Evolutionary conservation across 768 basidiomycete species (phyloP), one percentile per base, ranked within the genome.

Genomic region (Pleurotus tuber-regium): DNA sequence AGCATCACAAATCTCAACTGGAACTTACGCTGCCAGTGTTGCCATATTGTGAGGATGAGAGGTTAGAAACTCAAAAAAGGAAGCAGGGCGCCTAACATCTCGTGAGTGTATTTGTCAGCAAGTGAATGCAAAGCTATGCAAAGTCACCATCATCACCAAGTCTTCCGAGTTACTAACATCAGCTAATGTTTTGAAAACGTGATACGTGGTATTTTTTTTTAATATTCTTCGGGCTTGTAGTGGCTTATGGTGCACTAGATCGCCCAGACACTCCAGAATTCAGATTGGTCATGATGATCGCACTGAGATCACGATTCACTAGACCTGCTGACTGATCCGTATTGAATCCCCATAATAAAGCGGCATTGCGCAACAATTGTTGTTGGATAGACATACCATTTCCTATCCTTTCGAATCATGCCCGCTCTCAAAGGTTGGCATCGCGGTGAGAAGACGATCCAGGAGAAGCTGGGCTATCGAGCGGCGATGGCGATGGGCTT

Each of bases 1-100:
- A 39, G 53, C n/a, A 14, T 9, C 11, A 4, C 24, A 21, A 24
- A 6, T 30, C 2, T 7, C 16, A 51, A 5, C 21, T 19, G 26
- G 44, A 14, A 82, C 88, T 64, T 66, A 91, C 90, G 83, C 80
- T 65, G 90, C 86, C 49, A 93, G 78, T 58, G 83, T 61, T 50
- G 74, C 71, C 75, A 77, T 65, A 6, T 21, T 19, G 31, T 26
- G 18, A 31, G 31, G 46, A 48, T 36, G 29, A 48, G 46, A 18
- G 46, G 30, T 35, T 9, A 16, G 46, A 33, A 23, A 25, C 5
- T 42, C 41, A 24, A 11, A 6, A 48, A 35, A 24, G 19, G 19
- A 48, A 31, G 30, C 19, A 19, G 46, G 25, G 8, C 43, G 16
- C 43, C 18, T 28, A 26, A n/a, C n/a, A 16, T 38, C 35, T 38